Evolutionary conservation across 2,329 filamentous ascomycete species (phyloP).

Genomic region (Sporothrix humicola): DNA sequence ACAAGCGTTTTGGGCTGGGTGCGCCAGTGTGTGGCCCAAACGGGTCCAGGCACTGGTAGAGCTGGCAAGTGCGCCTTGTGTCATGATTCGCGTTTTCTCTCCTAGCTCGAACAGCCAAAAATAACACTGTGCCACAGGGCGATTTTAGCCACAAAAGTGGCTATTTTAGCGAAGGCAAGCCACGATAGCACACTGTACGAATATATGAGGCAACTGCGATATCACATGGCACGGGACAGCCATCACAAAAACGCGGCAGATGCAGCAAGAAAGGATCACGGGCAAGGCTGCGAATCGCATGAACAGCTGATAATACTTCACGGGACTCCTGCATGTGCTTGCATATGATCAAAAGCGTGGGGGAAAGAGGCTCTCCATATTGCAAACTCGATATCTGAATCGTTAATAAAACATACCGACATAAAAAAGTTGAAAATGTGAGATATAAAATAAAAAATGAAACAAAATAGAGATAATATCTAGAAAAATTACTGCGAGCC

Average conservation of each 20-base stretch:
- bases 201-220: not conserved
- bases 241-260: not conserved
- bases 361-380: no score
- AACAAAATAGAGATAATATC: no score
- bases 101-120: not conserved
- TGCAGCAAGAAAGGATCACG: not conserved
- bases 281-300: not conserved
- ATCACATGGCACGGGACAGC: not conserved
- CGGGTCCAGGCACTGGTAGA: not conserved
- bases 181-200: not conserved
- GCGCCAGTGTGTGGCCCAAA: not conserved
- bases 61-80: not conserved
- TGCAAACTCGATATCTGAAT: no score
- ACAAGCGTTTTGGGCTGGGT: not conserved
- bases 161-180: not conserved
- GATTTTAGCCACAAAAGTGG: constrained; percentile 7
- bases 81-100: not conserved
- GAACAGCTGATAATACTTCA: not conserved
- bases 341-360: not conserved
- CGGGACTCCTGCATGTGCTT: not conserved
- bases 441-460: no score
- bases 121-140: not conserved
- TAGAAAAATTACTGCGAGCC: no score
- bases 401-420: no score
- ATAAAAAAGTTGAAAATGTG: no score